Percentiles rank a stretch among this genome's conserved stretches.
phyloP scores from a whole-genome alignment of 2,329 filamentous ascomycete species.

The Fusarium cicatricum region DNA sequence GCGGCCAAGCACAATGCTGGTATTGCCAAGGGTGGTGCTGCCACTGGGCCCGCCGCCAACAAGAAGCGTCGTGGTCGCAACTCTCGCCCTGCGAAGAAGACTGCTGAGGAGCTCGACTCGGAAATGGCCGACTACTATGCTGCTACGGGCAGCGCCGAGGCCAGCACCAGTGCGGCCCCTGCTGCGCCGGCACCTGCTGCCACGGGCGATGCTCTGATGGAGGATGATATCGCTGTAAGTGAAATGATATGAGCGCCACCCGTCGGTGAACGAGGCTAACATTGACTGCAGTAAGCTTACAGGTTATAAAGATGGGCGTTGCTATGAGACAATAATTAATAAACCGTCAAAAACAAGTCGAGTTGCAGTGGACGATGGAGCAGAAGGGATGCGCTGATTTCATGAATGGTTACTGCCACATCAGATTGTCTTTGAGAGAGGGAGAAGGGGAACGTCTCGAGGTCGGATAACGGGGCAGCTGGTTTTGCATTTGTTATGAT shows the following conservation, averaged over 20 bases:
- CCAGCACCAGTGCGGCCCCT: conserved; percentile 57
- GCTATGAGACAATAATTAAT: conserved; percentile 23
- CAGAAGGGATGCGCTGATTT: conserved; percentile 20
- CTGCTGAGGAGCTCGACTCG: conserved; percentile 91
- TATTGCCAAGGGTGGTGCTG: conserved; percentile 51
- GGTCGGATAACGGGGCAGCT: conserved; percentile 33
- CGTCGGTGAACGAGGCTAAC: conserved; percentile 15
- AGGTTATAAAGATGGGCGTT: not conserved
- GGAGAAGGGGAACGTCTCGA: conserved; percentile 17
- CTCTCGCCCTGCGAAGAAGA: conserved; percentile 81
- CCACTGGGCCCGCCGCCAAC: conserved; percentile 55
- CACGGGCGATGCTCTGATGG: conserved; percentile 69
- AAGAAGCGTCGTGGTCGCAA: conserved; percentile 64
- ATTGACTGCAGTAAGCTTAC: conserved; percentile 20
- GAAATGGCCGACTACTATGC: conserved; percentile 98
- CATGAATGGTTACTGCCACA: conserved; percentile 24
- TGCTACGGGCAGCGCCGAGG: conserved; percentile 54
- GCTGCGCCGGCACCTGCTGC: conserved; percentile 55
- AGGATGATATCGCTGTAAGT: conserved; percentile 67
- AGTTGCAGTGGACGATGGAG: conserved; percentile 15
- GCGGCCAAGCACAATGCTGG: conserved; percentile 71
- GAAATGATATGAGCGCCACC: not conserved
- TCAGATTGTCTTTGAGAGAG: conserved; percentile 35
- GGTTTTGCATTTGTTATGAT: conserved; percentile 39
- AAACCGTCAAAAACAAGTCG: conserved; percentile 36